Conservation (phyloP, 805 yeast genomes). For the Aciculoconidium aculeatum region DNA sequence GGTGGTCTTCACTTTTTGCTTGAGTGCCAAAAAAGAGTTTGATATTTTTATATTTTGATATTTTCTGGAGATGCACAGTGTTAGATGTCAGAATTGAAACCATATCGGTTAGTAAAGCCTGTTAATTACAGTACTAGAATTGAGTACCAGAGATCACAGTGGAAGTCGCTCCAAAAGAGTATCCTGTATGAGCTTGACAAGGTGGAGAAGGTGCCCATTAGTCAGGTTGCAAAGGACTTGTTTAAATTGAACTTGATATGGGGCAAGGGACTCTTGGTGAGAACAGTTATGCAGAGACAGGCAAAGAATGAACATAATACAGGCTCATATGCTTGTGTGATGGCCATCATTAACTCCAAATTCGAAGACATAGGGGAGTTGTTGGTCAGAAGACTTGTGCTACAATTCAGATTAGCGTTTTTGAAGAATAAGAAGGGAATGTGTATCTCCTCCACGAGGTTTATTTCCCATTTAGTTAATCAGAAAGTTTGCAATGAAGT, state of each 20-base stretch:
- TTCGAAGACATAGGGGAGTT: slow-evolving; percentile 65
- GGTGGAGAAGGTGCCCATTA: slow-evolving; percentile 42
- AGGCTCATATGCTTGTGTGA: slow-evolving; percentile 50
- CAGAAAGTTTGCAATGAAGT: slow-evolving; percentile 44
- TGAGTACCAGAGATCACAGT: slow-evolving; percentile 22
- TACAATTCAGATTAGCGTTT: slow-evolving; percentile 54
- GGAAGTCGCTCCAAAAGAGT: slow-evolving; percentile 6
- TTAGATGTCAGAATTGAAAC: no score
- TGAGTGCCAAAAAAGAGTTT: no score
- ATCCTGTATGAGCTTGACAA: slow-evolving; percentile 42
- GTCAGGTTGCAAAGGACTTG: slow-evolving; percentile 41
- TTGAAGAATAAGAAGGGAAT: slow-evolving; percentile 38
- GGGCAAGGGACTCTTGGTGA: slow-evolving; percentile 55
- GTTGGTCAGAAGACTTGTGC: slow-evolving; percentile 45
- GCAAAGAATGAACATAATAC: slow-evolving; percentile 33
- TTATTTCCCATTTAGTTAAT: slow-evolving; percentile 60
- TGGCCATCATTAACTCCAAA: slow-evolving; percentile 57
- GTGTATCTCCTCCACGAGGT: slow-evolving; percentile 39
- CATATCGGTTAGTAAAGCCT: no score
- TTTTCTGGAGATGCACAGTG: no score
- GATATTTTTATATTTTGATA: no score
- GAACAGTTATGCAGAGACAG: slow-evolving; percentile 52
- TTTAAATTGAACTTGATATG: slow-evolving; percentile 54
- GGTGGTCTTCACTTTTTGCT: no score
- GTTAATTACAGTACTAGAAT: neutral